These are phyloP conservation scores for Quercus glauca DNA, from an alignment of 306 rosid genomes.

Conservation along the genomic window DNA sequence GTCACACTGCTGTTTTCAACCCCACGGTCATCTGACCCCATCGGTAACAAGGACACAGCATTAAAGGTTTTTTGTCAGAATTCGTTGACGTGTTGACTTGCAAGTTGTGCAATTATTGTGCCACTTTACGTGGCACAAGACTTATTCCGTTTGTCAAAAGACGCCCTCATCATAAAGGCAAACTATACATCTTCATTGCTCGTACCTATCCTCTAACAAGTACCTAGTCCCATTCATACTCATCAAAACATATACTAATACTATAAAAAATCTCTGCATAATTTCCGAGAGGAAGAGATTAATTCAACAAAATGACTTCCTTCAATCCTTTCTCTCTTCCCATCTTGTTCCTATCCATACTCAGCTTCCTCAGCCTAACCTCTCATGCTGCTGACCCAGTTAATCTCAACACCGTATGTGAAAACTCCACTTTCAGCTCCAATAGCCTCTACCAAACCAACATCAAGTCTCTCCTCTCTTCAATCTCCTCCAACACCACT, in stretches of 20 bases:
- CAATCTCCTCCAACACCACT: conserved; percentile 46
- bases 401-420: conserved; percentile 12
- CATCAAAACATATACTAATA: background rate
- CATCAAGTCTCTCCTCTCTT: conserved; percentile 34
- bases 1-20: no score
- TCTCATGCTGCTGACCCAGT: conserved; percentile 1
- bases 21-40: no score
- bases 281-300: background rate
- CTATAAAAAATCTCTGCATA: background rate
- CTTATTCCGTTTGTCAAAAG: no score
- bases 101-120: no score
- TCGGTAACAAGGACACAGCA: no score
- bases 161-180: no score
- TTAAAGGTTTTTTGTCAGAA: no score
- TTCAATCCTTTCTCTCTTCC: conserved; percentile 1
- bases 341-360: conserved; percentile 13
- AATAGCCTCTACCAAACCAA: conserved; percentile 39
- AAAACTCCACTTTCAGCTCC: conserved; percentile 23
- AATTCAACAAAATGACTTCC: conserved; percentile 17
- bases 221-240: background rate
- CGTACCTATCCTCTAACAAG: no score
- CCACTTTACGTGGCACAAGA: no score
- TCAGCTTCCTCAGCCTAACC: background rate
- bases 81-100: no score
- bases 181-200: no score